phyloP scores from a whole-genome alignment of 306 rosid species.

The Sicyos edulis region DNA sequence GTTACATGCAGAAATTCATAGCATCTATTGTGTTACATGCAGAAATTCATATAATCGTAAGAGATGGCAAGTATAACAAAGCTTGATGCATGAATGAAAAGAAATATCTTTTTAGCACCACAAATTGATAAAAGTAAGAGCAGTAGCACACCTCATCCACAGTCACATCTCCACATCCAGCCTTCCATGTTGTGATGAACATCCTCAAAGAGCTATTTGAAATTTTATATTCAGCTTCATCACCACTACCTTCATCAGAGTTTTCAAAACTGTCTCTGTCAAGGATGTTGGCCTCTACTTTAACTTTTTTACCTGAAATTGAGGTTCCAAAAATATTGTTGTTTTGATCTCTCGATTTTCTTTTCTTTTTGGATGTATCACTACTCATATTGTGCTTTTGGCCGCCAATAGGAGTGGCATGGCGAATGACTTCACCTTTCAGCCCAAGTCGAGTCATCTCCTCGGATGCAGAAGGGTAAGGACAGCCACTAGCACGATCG shows the following conservation, averaged over 20 bases:
- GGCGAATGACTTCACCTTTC: constrained; percentile 33
- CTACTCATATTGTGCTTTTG: constrained; percentile 26
- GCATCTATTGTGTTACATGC: too few species aligned
- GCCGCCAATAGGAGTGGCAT: constrained; percentile 31
- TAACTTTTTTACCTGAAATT: constrained; percentile 21
- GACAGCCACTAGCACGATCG: constrained; percentile 67
- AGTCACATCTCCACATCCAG: constrained; percentile 42
- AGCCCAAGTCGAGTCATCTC: constrained; percentile 67
- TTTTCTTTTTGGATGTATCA: constrained; percentile 36
- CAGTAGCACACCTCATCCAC: constrained; percentile 50
- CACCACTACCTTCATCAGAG: constrained; percentile 11
- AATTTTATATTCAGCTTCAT: constrained; percentile 33
- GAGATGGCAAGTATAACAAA: not conserved
- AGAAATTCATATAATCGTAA: not conserved
- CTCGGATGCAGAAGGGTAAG: constrained; percentile 79
- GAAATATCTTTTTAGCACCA: not conserved
- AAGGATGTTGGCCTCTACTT: constrained; percentile 21
- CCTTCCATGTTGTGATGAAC: constrained; percentile 79
- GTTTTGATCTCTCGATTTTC: constrained; percentile 21
- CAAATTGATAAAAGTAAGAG: not conserved
- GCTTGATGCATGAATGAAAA: not conserved
- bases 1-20: too few species aligned
- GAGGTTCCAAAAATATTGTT: constrained; percentile 16
- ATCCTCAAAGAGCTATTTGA: constrained; percentile 39
- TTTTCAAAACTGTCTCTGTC: constrained; percentile 19